A percentile compares a stretch with the other conserved stretches of the same genome.
phyloP scores from a whole-genome alignment of 2,329 filamentous ascomycete genomes.

The Botrytis cinerea region DNA sequence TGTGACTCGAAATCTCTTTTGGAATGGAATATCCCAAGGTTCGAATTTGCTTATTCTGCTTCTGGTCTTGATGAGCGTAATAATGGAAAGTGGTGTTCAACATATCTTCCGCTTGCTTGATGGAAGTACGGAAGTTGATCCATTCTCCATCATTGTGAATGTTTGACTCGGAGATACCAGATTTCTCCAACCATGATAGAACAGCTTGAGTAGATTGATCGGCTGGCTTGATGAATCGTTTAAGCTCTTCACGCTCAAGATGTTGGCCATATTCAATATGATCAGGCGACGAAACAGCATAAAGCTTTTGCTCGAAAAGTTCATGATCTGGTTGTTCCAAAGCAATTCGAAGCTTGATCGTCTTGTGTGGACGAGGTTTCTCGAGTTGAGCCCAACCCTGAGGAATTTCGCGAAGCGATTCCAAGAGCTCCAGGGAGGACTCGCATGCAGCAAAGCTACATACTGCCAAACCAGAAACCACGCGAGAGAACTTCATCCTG shows the following conservation, averaged over 20 bases:
- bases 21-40: slow-evolving; percentile 50
- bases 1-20: slow-evolving; percentile 40
- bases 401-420: slow-evolving; percentile 31
- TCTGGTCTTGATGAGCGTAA: slow-evolving; percentile 42
- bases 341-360: slow-evolving; percentile 33
- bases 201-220: slow-evolving; percentile 54
- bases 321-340: slow-evolving; percentile 49
- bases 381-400: slow-evolving; percentile 34
- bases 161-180: slow-evolving; percentile 49
- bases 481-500: slow-evolving; percentile 22
- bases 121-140: slow-evolving; percentile 42
- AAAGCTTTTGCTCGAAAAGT: slow-evolving; percentile 47
- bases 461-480: slow-evolving; percentile 13
- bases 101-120: slow-evolving; percentile 39
- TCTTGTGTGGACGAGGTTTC: slow-evolving; percentile 29
- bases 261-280: slow-evolving; percentile 57
- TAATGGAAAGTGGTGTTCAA: slow-evolving; percentile 44
- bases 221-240: slow-evolving; percentile 53
- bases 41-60: slow-evolving; percentile 50
- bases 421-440: slow-evolving; percentile 30
- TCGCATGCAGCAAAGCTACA: slow-evolving; percentile 23
- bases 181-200: slow-evolving; percentile 55
- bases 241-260: slow-evolving; percentile 52
- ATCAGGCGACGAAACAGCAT: slow-evolving; percentile 48
- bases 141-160: slow-evolving; percentile 58